A percentile compares a stretch with the other conserved stretches of the same genome.
These are phyloP conservation scores for Naematelia encephala DNA, from an alignment of 768 basidiomycete genomes.

Conservation along the genomic window DNA sequence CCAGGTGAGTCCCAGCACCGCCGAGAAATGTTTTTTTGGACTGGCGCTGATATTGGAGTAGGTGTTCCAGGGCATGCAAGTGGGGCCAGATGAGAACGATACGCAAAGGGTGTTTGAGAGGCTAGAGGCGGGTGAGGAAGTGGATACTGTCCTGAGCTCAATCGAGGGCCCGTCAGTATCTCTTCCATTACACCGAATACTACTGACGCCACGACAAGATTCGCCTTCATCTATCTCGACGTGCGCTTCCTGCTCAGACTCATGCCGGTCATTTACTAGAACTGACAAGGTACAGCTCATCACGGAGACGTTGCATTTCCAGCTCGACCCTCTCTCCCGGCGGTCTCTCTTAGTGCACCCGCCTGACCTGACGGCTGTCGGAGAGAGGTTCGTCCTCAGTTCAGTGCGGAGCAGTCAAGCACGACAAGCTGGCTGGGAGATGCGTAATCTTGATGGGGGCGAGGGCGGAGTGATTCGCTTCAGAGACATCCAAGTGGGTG, in stretches of 20 bases:
- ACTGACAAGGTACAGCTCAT: constrained; percentile 12
- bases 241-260: constrained; percentile 14
- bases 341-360: constrained; percentile 39
- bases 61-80: constrained; percentile 43
- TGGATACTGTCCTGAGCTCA: constrained; percentile 20
- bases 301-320: constrained; percentile 28
- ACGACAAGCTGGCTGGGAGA: constrained; percentile 14
- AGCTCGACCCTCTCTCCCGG: constrained; percentile 44
- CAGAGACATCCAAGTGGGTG: neutral
- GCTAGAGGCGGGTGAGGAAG: constrained; percentile 25
- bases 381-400: constrained; percentile 20
- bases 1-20: constrained; percentile 27
- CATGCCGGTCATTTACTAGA: neutral
- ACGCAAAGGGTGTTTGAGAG: constrained; percentile 24
- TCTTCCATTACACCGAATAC: neutral
- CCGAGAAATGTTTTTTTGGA: too few relatives aligned
- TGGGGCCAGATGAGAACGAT: constrained; percentile 39
- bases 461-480: constrained; percentile 28
- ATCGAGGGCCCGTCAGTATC: constrained; percentile 47
- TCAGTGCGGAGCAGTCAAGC: constrained; percentile 23
- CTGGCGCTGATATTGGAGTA: too few relatives aligned
- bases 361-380: neutral
- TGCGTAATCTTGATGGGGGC: constrained; percentile 36
- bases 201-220: constrained; percentile 21
- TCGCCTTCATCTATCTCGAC: constrained; percentile 43